phyloP scores from a whole-genome alignment of 2,329 filamentous ascomycete species.

The Coniella lustricola region DNA sequence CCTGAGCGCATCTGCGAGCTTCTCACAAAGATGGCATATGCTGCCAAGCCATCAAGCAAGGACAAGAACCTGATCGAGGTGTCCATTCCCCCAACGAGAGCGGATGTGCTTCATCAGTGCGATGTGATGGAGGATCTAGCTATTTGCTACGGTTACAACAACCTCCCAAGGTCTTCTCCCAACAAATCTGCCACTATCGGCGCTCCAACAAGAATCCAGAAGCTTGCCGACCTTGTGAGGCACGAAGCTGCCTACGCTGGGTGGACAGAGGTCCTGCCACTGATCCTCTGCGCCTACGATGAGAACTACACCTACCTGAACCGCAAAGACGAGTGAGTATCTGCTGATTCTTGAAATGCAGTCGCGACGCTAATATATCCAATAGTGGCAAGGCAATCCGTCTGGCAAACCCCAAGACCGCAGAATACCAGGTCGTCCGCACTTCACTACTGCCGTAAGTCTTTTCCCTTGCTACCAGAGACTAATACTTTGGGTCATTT shows the following conservation, averaged over 20 bases:
- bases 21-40: slow-evolving; percentile 81
- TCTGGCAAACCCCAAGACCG: slow-evolving; percentile 87
- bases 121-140: slow-evolving; percentile 99
- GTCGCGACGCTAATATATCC: neutral
- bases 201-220: slow-evolving; percentile 84
- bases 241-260: slow-evolving; percentile 86
- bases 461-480: neutral
- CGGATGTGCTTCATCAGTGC: slow-evolving; percentile 91
- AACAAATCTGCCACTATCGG: slow-evolving; percentile 82
- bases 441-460: slow-evolving; percentile 52
- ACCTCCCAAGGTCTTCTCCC: slow-evolving; percentile 78
- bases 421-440: slow-evolving; percentile 88
- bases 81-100: slow-evolving; percentile 77
- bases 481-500: neutral
- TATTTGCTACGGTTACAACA: slow-evolving; percentile 97
- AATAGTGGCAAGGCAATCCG: slow-evolving; percentile 62
- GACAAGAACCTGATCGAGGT: slow-evolving; percentile 70
- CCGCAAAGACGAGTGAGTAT: slow-evolving; percentile 61
- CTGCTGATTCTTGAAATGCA: neutral
- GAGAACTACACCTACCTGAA: slow-evolving; percentile 98
- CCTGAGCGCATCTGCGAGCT: slow-evolving; percentile 70
- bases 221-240: slow-evolving; percentile 85
- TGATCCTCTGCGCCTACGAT: slow-evolving; percentile 94
- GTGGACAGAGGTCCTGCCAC: slow-evolving; percentile 92
- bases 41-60: slow-evolving; percentile 66